phyloP scores from a whole-genome alignment of 768 basidiomycete species.

The Lentinus tigrinus region DNA sequence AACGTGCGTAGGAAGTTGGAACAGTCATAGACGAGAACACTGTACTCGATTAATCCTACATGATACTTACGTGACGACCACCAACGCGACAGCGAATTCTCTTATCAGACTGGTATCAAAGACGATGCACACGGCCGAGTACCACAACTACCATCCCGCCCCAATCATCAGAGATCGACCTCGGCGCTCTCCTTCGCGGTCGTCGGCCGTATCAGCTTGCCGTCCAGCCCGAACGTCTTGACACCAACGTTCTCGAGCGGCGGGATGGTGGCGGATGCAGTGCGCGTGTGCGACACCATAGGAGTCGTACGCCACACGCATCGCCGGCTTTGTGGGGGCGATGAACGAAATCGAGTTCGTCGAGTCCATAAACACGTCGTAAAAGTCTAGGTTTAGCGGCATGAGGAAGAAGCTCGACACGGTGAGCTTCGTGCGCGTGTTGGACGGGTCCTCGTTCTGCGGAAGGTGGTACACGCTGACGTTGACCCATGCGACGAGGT shows the following conservation, averaged over 20 bases:
- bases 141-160: not conserved
- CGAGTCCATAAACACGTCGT: constrained; percentile 59
- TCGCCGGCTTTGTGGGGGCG: constrained; percentile 36
- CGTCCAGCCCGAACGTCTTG: constrained; percentile 35
- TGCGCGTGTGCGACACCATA: constrained; percentile 48
- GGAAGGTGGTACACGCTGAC: constrained; percentile 68
- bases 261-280: constrained; percentile 38
- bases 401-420: constrained; percentile 58
- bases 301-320: constrained; percentile 45
- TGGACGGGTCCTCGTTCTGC: constrained; percentile 63
- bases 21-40: too few species aligned
- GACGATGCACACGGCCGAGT: too few species aligned
- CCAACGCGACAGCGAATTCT: too few species aligned
- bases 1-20: too few species aligned
- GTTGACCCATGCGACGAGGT: constrained; percentile 67
- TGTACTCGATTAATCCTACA: too few species aligned
- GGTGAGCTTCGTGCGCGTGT: constrained; percentile 56
- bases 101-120: too few species aligned
- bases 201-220: constrained; percentile 27
- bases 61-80: too few species aligned
- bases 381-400: constrained; percentile 64
- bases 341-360: constrained; percentile 50
- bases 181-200: constrained; percentile 35
- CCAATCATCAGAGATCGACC: constrained; percentile 8
- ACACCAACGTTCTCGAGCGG: constrained; percentile 40